A percentile compares a stretch with the other conserved stretches of the same genome.
These are phyloP conservation scores for Solidago caesia DNA, from an alignment of 129 eudicot genomes.

Conservation along the genomic window DNA sequence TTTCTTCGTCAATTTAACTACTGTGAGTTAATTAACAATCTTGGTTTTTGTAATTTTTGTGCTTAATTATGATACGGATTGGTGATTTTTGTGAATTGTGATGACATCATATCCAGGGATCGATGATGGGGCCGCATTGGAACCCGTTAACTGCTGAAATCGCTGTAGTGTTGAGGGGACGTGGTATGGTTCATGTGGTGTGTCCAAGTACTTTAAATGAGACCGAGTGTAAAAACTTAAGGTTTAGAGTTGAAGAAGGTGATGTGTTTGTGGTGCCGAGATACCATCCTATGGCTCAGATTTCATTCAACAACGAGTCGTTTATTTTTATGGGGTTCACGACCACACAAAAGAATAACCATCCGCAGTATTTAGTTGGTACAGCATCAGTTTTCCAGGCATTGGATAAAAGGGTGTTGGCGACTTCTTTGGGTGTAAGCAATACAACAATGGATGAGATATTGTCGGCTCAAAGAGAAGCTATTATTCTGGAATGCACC, in stretches of 20 bases:
- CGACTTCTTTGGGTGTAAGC: slow-evolving; percentile 50
- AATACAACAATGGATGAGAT: slow-evolving; percentile 47
- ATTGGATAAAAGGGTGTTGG: slow-evolving; percentile 53
- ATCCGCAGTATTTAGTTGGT: slow-evolving; percentile 82
- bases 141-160: slow-evolving; percentile 73
- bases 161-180: slow-evolving; percentile 59
- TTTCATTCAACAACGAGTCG: slow-evolving; percentile 63
- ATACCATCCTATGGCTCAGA: slow-evolving; percentile 75
- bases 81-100: background rate
- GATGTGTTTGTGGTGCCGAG: slow-evolving; percentile 83
- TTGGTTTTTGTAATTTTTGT: background rate
- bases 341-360: slow-evolving; percentile 46
- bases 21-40: slow-evolving; percentile 32
- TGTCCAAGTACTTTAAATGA: slow-evolving; percentile 45
- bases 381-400: slow-evolving; percentile 57
- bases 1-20: slow-evolving; percentile 70
- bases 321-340: slow-evolving; percentile 82
- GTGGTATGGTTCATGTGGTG: slow-evolving; percentile 73
- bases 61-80: background rate
- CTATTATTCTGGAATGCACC: slow-evolving; percentile 55
- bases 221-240: slow-evolving; percentile 47
- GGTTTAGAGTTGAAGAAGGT: slow-evolving; percentile 76
- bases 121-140: slow-evolving; percentile 99
- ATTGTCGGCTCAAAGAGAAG: slow-evolving; percentile 43
- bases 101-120: slow-evolving; percentile 41